A percentile compares a stretch with the other conserved stretches of the same genome.
Evolutionary conservation across 345 rosid species (phyloP).

Genomic region (Citrus australasica): DNA sequence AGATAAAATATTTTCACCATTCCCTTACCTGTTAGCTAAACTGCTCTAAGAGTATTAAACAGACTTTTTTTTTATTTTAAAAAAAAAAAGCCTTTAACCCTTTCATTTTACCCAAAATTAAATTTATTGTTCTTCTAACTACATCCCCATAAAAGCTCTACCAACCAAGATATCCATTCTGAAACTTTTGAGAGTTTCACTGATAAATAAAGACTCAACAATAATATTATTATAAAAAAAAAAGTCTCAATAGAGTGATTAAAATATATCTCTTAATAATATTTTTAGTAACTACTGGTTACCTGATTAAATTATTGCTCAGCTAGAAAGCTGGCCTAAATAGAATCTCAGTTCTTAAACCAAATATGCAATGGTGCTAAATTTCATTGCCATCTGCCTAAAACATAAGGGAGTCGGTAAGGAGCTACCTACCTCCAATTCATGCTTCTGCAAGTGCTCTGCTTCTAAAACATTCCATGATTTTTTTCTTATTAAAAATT

Average conservation of each 20-base stretch:
- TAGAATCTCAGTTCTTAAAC: neutral
- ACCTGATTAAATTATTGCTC: neutral
- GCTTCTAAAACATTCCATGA: neutral
- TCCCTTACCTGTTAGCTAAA: too few relatives aligned
- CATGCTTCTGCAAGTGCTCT: neutral
- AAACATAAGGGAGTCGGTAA: neutral
- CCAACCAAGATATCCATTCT: too few relatives aligned
- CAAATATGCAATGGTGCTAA: neutral
- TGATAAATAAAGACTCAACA: too few relatives aligned
- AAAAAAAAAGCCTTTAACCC: too few relatives aligned
- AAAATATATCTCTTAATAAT: neutral
- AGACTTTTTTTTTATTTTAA: too few relatives aligned
- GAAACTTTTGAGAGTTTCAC: too few relatives aligned
- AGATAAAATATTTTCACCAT: too few relatives aligned
- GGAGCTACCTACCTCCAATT: constrained; percentile 9
- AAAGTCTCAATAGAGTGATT: neutral
- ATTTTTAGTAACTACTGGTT: neutral
- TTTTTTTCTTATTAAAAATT: neutral
- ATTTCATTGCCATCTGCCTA: neutral
- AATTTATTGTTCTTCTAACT: too few relatives aligned
- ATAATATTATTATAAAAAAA: too few relatives aligned
- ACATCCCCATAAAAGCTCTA: too few relatives aligned
- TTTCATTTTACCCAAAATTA: too few relatives aligned
- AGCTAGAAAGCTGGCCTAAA: neutral
- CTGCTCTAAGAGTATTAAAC: too few relatives aligned